Evolutionary conservation across 208 protist species (phyloP).

Genomic region (Acanthamoeba castellanii): DNA sequence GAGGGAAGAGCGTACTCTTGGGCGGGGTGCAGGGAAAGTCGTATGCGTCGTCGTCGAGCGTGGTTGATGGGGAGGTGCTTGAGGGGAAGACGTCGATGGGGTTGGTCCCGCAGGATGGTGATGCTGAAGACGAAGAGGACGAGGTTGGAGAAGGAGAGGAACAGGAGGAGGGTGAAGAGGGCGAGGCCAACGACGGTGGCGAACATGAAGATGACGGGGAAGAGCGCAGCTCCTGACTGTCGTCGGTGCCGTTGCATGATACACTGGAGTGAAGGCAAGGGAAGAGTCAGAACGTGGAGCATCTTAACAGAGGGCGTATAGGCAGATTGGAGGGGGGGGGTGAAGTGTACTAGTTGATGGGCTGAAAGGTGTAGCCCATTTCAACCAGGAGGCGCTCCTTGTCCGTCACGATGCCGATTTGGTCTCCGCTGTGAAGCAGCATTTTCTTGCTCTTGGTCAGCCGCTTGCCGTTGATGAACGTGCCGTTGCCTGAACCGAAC

Average conservation of each 20-base stretch:
- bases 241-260: not conserved
- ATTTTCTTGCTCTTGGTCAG: not conserved
- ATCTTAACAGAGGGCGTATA: not conserved
- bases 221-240: not conserved
- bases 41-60: not conserved
- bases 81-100: not conserved
- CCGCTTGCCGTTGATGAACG: constrained; percentile 46
- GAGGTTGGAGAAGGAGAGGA: not conserved
- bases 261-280: not conserved
- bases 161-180: not conserved
- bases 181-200: not conserved
- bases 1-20: not conserved
- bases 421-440: not conserved
- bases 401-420: constrained; percentile 44
- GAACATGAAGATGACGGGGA: not conserved
- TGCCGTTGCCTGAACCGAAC: constrained; percentile 21
- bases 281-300: not conserved
- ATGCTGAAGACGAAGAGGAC: not conserved
- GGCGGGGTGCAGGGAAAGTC: constrained; percentile 6
- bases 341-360: not conserved
- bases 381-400: not conserved
- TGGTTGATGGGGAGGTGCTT: not conserved
- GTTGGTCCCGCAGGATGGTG: no score
- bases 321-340: not conserved
- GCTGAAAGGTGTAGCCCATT: constrained; percentile 27